These are phyloP conservation scores for Clitoria ternatea DNA, from an alignment of 306 rosid genomes.

Conservation along the genomic window DNA sequence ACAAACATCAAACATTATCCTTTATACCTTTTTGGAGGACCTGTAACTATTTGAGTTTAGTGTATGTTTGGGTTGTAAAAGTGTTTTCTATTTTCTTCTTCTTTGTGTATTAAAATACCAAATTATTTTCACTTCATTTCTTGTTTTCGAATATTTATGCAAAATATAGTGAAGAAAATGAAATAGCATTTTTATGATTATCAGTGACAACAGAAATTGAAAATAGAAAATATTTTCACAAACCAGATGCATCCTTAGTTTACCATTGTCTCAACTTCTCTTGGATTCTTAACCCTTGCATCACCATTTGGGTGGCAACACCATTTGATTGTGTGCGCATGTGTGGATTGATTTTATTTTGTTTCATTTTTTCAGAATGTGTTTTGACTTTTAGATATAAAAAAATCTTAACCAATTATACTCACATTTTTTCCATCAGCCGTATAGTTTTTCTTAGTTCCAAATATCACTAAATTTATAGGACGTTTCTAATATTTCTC, in stretches of 20 bases:
- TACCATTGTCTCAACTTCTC: not conserved
- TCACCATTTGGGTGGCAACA: no score
- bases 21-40: not conserved
- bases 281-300: not conserved
- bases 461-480: not conserved
- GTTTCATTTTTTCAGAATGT: not conserved
- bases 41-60: not conserved
- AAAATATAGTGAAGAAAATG: no score
- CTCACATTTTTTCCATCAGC: not conserved
- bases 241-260: not conserved
- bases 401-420: not conserved
- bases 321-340: not conserved
- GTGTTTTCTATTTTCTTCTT: no score
- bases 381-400: not conserved
- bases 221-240: no score
- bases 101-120: no score
- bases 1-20: not conserved
- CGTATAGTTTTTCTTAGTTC: not conserved
- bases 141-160: no score
- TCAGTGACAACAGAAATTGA: no score
- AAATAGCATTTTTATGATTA: no score
- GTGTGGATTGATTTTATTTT: not conserved
- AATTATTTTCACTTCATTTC: no score
- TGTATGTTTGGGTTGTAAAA: no score
- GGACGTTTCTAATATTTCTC: not conserved